Evolutionary conservation across 306 rosid species (phyloP), one percentile per base, ranked within the genome.

Genomic region (Vigna unguiculata): DNA sequence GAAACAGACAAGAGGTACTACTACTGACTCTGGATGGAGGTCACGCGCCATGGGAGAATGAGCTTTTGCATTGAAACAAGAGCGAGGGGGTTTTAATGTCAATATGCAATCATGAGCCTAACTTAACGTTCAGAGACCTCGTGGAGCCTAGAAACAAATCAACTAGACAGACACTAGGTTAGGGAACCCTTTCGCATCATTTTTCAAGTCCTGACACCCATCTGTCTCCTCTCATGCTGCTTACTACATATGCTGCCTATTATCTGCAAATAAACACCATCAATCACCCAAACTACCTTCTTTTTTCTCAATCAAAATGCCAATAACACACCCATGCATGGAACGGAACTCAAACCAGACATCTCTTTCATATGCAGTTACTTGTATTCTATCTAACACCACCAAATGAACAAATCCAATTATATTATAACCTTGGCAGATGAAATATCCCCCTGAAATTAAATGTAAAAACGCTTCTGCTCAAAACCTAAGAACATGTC

Each of bases 91-190:
- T 21, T 41, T 65, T 41, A 41, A 40, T 41, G 63, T 71, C 51
- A 71, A 71, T 52, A 1, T 53, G 76, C 76, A 71, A 71, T 71
- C 15, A 71, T 71, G 76, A 36, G 64, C 36, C 76, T 71, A 36
- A 12, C 75, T 19, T 34, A 17, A 69, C 20, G 63, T 70, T 70
- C 75, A 70, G 75, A 70, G 62, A 34, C 21, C 62, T 51, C 60
- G 49, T 70, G 64, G 75, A 53, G 64, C 64, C 63, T 53, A 71
- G 38, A 47, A 41, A 20, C 6, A 65, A 19, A 36, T 24, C 17
- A 38, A 9, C 21, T 6, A 12, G 16, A 43, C 60, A 57, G 63
- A 11, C 34, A 57, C 16, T 11, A 57, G 63, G 36, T n/a, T 10
- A 57, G 36, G 60, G 7, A 54, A 54, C 32, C 16, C 16, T 54